Base-by-base conservation (phyloP, 306 rosid species). In the Heteromeles arbutifolia region DNA sequence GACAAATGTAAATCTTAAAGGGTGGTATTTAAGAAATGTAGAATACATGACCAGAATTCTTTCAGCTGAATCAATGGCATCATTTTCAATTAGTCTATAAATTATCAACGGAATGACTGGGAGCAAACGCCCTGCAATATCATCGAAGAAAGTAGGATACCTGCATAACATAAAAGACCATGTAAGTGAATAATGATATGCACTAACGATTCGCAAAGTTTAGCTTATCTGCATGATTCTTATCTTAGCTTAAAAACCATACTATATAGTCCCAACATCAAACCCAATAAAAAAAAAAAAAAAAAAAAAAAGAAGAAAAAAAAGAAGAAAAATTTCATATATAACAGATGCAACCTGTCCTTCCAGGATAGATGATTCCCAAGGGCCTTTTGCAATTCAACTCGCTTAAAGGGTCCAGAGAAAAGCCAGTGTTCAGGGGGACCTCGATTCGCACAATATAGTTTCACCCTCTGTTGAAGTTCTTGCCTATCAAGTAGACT, bases 311-410 rank as follows among this genome's bases (percentile, higher is more conserved):
- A 34, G 8, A 34, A 48, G 41, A 1, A 48, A 6, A 48, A 39
- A 18, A 25, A 73, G 63, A 1, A 48, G 17, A 48, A 39, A 18
- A 25, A 73, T 58, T 65, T 37, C 67, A 43, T 66, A 73, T 58
- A 58, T 22, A 78, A 76, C 4, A 70, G 75, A 80, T 68, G 65
- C 54, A 78, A 95, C 99, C 93, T 89, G 84, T 95, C 99, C 85
- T 95, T 95, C 97, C 97, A 86, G 15, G 93, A 91, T 75, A 95
- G 99, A 87, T 95, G 93, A 90, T 84, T 92, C 63, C 99, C 99
- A 56, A 95, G 93, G 82, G 97, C 97, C 83, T 88, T 95, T 41
- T 88, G 97, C 85, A 95, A 79, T 67, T 95, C 99, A 77, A 56
- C 84, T 73, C 97, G 89, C 86, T 92, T 88, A 80, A 84, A 90